phyloP scores from a whole-genome alignment of 1,139 yeast species.

The Candida albicans region DNA sequence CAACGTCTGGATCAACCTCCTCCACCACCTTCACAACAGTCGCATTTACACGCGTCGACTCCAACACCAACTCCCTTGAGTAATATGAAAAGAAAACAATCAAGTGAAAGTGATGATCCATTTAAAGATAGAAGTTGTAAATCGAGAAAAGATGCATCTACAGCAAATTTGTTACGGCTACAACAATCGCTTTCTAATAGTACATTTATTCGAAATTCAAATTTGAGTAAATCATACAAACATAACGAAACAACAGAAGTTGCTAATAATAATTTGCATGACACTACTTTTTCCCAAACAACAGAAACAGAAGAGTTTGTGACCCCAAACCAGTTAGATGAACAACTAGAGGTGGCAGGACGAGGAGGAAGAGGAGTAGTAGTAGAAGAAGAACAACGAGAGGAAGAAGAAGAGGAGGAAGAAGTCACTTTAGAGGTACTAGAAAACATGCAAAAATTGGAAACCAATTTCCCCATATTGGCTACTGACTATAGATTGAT shows the following conservation, averaged over 20 bases:
- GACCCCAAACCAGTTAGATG: neutral
- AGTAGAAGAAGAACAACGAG: neutral
- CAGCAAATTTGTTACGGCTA: neutral
- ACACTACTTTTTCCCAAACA: slow-evolving; percentile 1
- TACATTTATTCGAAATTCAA: slow-evolving; percentile 10
- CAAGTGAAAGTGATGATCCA: slow-evolving; percentile 26
- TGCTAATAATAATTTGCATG: neutral
- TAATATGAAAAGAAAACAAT: slow-evolving; percentile 14
- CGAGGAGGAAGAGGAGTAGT: neutral
- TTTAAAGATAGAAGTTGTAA: slow-evolving; percentile 24
- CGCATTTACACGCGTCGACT: slow-evolving; percentile 6
- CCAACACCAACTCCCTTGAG: slow-evolving; percentile 1
- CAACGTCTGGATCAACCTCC: slow-evolving; percentile 6
- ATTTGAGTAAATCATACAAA: slow-evolving; percentile 8
- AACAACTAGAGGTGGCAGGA: neutral
- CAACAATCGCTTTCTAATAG: slow-evolving; percentile 3
- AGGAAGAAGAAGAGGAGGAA: slow-evolving; percentile 34
- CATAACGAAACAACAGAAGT: neutral
- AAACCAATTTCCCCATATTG: slow-evolving; percentile 62
- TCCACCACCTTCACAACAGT: neutral
- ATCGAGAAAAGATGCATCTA: neutral
- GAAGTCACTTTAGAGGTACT: slow-evolving; percentile 52
- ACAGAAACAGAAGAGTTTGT: slow-evolving; percentile 1
- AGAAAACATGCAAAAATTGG: slow-evolving; percentile 67
- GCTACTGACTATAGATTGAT: slow-evolving; percentile 61